phyloP scores from a whole-genome alignment of 1,284 basidiomycete species.

The Sporisorium reilianum region DNA sequence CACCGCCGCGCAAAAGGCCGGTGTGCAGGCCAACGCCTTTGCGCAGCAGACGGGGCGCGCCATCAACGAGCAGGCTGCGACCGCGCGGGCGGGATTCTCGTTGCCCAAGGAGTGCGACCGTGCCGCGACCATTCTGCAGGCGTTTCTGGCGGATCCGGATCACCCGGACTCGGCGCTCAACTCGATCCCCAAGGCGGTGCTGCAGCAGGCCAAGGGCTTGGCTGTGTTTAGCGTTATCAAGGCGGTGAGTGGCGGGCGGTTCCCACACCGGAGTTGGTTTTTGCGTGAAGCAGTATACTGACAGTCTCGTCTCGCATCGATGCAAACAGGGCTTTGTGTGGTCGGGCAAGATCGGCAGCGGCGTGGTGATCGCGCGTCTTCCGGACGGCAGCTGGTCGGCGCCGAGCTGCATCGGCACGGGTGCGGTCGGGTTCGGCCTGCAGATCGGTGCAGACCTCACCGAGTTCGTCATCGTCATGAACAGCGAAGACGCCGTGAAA shows the following conservation, averaged over 20 bases:
- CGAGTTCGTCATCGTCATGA: conserved; percentile 85
- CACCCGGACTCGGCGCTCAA: conserved; percentile 92
- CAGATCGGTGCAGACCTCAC: conserved; percentile 79
- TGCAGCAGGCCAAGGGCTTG: conserved; percentile 84
- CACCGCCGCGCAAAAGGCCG: conserved; percentile 82
- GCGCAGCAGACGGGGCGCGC: conserved; percentile 58
- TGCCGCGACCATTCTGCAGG: conserved; percentile 88
- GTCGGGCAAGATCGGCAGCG: conserved; percentile 94
- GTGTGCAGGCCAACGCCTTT: conserved; percentile 68
- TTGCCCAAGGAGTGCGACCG: conserved; percentile 74
- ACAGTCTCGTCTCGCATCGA: neutral
- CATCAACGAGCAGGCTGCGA: conserved; percentile 56
- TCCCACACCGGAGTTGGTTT: neutral
- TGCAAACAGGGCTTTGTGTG: conserved; percentile 82
- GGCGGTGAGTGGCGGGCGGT: conserved; percentile 55
- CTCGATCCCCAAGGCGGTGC: conserved; percentile 91
- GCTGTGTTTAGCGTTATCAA: conserved; percentile 93
- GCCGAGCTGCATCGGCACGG: conserved; percentile 96
- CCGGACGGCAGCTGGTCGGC: conserved; percentile 98
- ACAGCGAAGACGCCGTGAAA: conserved; percentile 92
- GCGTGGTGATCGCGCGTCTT: conserved; percentile 91
- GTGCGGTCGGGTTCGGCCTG: conserved; percentile 87
- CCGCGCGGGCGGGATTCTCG: conserved; percentile 64
- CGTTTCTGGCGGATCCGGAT: conserved; percentile 90
- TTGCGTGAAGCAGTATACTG: neutral